Percentiles rank a stretch among this genome's conserved stretches.
phyloP scores from a whole-genome alignment of 192 early-diverging fungal species.

The Podochytrium sp. region DNA sequence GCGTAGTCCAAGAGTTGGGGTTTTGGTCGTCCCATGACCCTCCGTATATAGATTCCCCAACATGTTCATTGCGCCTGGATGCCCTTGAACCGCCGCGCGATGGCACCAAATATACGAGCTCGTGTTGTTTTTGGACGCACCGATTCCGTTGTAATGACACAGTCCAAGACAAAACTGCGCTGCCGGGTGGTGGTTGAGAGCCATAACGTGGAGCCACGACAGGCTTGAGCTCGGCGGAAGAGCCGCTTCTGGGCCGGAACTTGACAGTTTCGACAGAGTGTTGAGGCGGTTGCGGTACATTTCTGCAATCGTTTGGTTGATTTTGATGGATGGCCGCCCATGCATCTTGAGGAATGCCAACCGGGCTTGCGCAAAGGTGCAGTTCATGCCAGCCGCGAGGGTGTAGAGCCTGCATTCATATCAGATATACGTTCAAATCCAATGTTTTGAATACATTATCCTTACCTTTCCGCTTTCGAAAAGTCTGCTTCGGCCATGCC shows the following conservation, averaged over 20 bases:
- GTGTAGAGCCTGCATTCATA: conserved; percentile 36
- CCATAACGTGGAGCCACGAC: conserved; percentile 43
- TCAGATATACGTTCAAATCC: background rate
- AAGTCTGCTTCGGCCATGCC: conserved; percentile 32
- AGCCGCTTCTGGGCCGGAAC: background rate
- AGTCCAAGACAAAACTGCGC: conserved; percentile 60
- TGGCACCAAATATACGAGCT: conserved; percentile 49
- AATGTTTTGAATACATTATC: background rate
- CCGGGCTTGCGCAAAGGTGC: conserved; percentile 47
- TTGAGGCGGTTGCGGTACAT: conserved; percentile 23
- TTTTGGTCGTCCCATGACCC: conserved; percentile 64
- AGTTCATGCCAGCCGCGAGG: conserved; percentile 35
- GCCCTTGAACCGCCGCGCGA: conserved; percentile 50
- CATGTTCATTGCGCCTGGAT: conserved; percentile 55
- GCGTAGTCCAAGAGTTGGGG: conserved; percentile 63
- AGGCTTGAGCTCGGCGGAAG: background rate
- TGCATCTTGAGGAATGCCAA: conserved; percentile 57
- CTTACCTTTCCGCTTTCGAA: conserved; percentile 43
- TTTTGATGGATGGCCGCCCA: conserved; percentile 49
- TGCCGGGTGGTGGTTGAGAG: conserved; percentile 40
- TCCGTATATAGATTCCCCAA: conserved; percentile 79
- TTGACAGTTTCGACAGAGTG: background rate
- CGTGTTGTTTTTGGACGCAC: conserved; percentile 45
- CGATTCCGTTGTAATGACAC: conserved; percentile 57
- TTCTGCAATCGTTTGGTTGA: conserved; percentile 47